phyloP scores from a whole-genome alignment of 495 filamentous ascomycete species.

The Aspergillus asperescens region DNA sequence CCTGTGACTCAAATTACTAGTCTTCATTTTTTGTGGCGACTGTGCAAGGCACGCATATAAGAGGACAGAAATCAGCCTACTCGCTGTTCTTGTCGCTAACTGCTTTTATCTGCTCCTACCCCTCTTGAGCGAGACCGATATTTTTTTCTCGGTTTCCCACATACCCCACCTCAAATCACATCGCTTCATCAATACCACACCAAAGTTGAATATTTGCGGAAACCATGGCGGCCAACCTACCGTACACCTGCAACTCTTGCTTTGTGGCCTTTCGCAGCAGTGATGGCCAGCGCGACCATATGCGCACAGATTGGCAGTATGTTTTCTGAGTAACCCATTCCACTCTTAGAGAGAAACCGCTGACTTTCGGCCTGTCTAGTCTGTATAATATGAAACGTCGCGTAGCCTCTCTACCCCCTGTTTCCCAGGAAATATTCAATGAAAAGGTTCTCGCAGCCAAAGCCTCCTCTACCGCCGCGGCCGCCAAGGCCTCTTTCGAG shows the following conservation, averaged over 20 bases:
- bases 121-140: not conserved
- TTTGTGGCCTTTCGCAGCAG: slow-evolving; percentile 91
- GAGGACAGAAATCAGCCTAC: not conserved
- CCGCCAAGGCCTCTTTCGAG: slow-evolving; percentile 85
- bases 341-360: not conserved
- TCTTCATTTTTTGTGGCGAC: not conserved
- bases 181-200: not conserved
- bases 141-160: not conserved
- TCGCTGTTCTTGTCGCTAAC: not conserved
- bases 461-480: slow-evolving; percentile 72
- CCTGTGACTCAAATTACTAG: too few species aligned
- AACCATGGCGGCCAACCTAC: slow-evolving; percentile 50
- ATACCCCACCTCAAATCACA: not conserved
- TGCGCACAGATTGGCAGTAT: slow-evolving; percentile 98
- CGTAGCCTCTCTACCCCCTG: slow-evolving; percentile 83
- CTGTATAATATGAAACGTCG: slow-evolving; percentile 97
- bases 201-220: not conserved
- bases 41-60: not conserved
- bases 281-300: slow-evolving; percentile 90
- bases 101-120: not conserved
- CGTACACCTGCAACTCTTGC: slow-evolving; percentile 96
- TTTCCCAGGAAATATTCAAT: slow-evolving; percentile 87
- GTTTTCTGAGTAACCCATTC: slow-evolving; percentile 29
- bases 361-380: slow-evolving; percentile 38
- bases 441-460: slow-evolving; percentile 96